Base-by-base conservation (phyloP, 805 yeast species). In the Candida corydali region DNA sequence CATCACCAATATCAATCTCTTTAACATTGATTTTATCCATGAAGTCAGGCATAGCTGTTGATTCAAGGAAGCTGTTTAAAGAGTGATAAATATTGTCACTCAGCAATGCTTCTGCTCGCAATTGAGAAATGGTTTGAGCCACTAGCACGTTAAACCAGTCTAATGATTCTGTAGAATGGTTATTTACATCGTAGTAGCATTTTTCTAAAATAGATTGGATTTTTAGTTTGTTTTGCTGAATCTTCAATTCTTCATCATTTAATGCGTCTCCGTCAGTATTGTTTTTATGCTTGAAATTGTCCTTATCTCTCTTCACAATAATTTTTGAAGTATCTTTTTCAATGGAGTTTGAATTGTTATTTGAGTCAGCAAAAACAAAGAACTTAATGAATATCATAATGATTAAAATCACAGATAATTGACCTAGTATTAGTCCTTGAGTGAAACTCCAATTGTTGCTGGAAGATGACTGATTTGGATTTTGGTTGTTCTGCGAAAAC, bases 111-210 rank as follows among this genome's bases (percentile, higher is more conserved):
- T 93, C 98, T n/a, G 80, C 74, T 39, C 98, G 74, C 43, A 88
- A 73, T 45, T 89, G 95, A 22, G 86, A 77, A 17, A 93, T 79
- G 6, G 88, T 80, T 56, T 93, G 97, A 0, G 97, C 98, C 14
- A 93, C 74, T 25, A 93, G 67, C 1, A 93, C 97, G 46, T 91
- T 93, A 58, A 93, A 87, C 98, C 98, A 93, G 57, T 93, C 98
- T 42, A 93, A 63, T 0, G 96, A 83, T 63, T 93, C 98, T 0
- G 97, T 76, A 12, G 80, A 70, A 56, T 93, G 98, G 17, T 78
- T 80, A 31, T 80, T 79, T 1, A 93, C 97, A 52, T 93, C 85
- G 59, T 93, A 93, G 54, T 87, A 87, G 0, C 97, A 88, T 50
- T 88, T 89, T 45, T 91, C 97, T 26, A 93, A 64, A 15, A 93